Percentiles rank a stretch among this genome's conserved stretches.
These are phyloP conservation scores for Puccinia novopanici DNA, from an alignment of 1,284 basidiomycete genomes.

Conservation along the genomic window DNA sequence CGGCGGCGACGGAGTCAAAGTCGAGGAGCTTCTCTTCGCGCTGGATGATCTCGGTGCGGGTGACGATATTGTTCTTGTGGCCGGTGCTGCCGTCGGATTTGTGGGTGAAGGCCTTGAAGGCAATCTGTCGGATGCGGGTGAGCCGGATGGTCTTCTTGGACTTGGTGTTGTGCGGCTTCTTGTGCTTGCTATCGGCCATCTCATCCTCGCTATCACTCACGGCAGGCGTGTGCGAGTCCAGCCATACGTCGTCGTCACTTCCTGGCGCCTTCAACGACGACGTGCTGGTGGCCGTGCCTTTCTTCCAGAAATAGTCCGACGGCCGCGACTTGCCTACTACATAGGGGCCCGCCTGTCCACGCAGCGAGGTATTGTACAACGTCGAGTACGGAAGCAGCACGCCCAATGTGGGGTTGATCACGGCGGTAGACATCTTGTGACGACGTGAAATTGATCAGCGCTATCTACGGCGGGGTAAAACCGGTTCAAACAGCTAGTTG, in stretches of 20 bases:
- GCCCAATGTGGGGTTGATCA: no score
- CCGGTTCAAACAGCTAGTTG: no score
- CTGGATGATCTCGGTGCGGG: constrained; percentile 8
- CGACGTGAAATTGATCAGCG: no score
- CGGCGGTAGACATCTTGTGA: no score
- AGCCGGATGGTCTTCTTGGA: not conserved
- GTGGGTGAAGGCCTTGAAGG: constrained; percentile 44
- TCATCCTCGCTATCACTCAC: constrained; percentile 48
- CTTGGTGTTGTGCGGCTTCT: not conserved
- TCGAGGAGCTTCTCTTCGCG: constrained; percentile 3
- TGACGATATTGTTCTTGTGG: constrained; percentile 23
- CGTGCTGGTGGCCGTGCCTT: not conserved
- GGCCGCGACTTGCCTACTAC: constrained; percentile 21
- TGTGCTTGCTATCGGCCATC: not conserved
- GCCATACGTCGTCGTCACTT: constrained; percentile 1
- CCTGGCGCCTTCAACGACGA: no score
- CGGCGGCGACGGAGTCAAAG: not conserved
- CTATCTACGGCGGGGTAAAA: no score
- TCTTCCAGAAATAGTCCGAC: constrained; percentile 44
- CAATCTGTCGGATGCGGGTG: constrained; percentile 28
- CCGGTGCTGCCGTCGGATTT: constrained; percentile 26
- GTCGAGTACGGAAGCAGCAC: not conserved
- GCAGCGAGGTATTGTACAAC: constrained; percentile 22
- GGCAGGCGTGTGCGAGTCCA: constrained; percentile 19
- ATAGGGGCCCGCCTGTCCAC: not conserved